phyloP scores from a whole-genome alignment of 331 rosid species.

The Arachis monticola region DNA sequence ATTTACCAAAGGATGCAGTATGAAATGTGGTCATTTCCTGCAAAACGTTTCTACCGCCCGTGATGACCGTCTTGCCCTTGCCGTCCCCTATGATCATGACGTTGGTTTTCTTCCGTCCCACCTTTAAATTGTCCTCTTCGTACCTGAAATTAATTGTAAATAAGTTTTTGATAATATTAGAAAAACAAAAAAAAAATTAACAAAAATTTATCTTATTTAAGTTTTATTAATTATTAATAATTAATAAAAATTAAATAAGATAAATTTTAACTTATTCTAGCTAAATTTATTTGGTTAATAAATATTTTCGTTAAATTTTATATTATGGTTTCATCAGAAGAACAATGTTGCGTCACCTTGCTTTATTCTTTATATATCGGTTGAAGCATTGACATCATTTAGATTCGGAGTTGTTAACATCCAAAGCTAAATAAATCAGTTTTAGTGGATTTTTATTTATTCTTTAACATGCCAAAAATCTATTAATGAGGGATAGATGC shows the following conservation, averaged over 20 bases:
- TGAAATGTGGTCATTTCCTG: conserved; percentile 73
- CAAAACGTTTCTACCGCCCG: conserved; percentile 56
- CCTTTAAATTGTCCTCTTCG: conserved; percentile 79
- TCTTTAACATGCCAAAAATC: background rate
- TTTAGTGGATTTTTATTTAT: background rate
- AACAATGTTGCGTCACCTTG: background rate
- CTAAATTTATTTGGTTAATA: no score
- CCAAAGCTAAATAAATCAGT: background rate
- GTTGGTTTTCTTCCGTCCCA: conserved; percentile 84
- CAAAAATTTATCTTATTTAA: no score
- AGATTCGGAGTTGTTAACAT: background rate
- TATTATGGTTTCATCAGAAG: no score
- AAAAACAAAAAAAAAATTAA: no score
- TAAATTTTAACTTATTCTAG: no score
- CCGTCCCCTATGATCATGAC: conserved; percentile 95
- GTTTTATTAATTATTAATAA: no score
- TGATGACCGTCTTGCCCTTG: conserved; percentile 69
- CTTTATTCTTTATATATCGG: background rate
- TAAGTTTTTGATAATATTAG: no score
- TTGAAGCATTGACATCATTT: background rate
- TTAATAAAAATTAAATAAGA: no score
- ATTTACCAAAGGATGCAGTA: conserved; percentile 87
- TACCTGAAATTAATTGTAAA: conserved; percentile 53
- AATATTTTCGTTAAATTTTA: no score
- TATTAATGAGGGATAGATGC: background rate